A percentile compares a stretch with the other conserved stretches of the same genome.
These are phyloP conservation scores for Suillus tomentosus DNA, from an alignment of 768 basidiomycete species.

Conservation along the genomic window DNA sequence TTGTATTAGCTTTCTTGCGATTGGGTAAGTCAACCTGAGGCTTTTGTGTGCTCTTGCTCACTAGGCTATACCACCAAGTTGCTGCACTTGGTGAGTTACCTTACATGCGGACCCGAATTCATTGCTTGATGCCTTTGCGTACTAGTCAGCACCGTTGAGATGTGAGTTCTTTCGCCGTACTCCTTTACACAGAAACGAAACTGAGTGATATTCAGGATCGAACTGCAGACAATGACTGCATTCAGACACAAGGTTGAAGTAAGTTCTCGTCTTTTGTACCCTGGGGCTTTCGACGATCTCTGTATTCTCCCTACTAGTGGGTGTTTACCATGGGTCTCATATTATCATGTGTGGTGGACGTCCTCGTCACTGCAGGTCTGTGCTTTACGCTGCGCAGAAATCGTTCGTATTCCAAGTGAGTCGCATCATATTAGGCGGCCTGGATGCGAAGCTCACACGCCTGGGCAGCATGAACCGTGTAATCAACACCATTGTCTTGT, in stretches of 20 bases:
- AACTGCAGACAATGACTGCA: constrained; percentile 23
- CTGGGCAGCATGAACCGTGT: constrained; percentile 46
- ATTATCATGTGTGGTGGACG: constrained; percentile 49
- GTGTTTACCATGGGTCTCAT: constrained; percentile 53
- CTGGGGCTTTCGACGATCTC: constrained; percentile 17
- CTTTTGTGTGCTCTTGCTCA: not conserved
- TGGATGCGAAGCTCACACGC: not conserved
- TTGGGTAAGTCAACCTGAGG: constrained; percentile 25
- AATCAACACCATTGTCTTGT: constrained; percentile 48
- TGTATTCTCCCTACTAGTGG: constrained; percentile 36
- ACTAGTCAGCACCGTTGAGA: constrained; percentile 32
- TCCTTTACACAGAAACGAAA: not conserved
- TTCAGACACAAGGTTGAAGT: constrained; percentile 28
- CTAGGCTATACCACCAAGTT: constrained; percentile 30
- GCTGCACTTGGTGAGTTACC: constrained; percentile 30
- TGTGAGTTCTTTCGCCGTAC: constrained; percentile 20
- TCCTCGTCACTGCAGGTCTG: constrained; percentile 49
- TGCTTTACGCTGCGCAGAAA: constrained; percentile 44
- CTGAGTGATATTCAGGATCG: constrained; percentile 22
- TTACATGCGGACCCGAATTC: constrained; percentile 4
- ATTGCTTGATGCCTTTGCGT: constrained; percentile 1
- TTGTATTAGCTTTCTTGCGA: constrained; percentile 32
- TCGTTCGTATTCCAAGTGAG: constrained; percentile 40
- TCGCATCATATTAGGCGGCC: no score
- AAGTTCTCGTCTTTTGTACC: not conserved